A percentile compares a stretch with the other conserved stretches of the same genome.
phyloP scores from a whole-genome alignment of 2,329 filamentous ascomycete species.

The Monosporascus ibericus region DNA sequence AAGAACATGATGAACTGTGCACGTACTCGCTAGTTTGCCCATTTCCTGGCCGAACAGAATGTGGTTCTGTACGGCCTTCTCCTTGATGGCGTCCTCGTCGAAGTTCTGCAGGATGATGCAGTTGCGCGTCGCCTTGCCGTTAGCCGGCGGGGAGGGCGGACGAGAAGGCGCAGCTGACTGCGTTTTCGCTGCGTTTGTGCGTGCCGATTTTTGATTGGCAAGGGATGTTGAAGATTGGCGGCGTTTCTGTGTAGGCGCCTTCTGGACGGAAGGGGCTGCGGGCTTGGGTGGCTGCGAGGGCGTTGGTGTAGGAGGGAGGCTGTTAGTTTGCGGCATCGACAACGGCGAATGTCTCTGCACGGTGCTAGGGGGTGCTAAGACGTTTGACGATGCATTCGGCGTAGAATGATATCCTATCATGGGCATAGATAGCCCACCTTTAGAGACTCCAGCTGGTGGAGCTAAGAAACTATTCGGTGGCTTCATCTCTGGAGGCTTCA shows the following conservation, averaged over 20 bases:
- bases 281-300: conserved; percentile 14
- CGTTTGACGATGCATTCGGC: conserved; percentile 26
- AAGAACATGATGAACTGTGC: not conserved
- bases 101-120: conserved; percentile 57
- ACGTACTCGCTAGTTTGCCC: conserved; percentile 49
- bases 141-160: conserved; percentile 27
- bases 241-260: not conserved
- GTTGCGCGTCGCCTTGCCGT: conserved; percentile 49
- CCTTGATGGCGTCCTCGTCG: conserved; percentile 48
- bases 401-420: conserved; percentile 29
- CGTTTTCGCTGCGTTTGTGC: conserved; percentile 17
- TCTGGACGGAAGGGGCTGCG: conserved; percentile 5
- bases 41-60: conserved; percentile 56
- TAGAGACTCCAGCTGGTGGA: conserved; percentile 22
- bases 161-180: conserved; percentile 22
- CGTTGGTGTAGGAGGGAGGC: conserved; percentile 14
- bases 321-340: conserved; percentile 26
- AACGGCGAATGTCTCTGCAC: conserved; percentile 30
- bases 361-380: conserved; percentile 40
- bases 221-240: conserved; percentile 11
- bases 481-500: conserved; percentile 24
- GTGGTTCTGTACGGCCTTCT: conserved; percentile 51
- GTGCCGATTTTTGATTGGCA: conserved; percentile 13
- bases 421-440: conserved; percentile 26
- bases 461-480: conserved; percentile 25